These are phyloP conservation scores for Hapsidospora chrysogenum DNA, from an alignment of 495 filamentous ascomycete genomes.

Conservation along the genomic window DNA sequence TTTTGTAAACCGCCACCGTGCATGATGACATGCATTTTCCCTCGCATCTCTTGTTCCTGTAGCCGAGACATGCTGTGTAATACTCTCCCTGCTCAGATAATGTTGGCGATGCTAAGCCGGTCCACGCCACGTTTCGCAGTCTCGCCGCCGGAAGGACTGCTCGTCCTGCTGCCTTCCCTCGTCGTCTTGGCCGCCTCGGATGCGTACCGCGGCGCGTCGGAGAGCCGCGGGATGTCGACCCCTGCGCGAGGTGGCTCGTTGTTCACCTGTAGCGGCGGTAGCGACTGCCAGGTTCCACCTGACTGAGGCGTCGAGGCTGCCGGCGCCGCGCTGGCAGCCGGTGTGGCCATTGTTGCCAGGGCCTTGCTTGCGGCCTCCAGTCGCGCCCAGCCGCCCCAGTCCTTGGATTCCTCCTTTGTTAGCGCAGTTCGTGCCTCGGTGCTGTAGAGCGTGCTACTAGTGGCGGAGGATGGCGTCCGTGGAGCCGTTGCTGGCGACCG, in stretches of 20 bases:
- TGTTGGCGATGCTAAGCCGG: constrained; percentile 68
- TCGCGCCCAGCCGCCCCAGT: constrained; percentile 39
- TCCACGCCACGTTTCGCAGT: constrained; percentile 26
- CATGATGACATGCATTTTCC: too few relatives aligned
- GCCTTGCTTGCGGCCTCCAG: constrained; percentile 21
- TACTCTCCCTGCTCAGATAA: constrained; percentile 45
- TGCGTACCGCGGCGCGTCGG: background rate
- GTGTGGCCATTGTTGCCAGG: constrained; percentile 11
- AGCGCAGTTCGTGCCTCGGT: constrained; percentile 16
- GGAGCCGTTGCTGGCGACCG: background rate
- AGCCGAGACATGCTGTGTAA: too few relatives aligned
- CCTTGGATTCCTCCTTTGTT: constrained; percentile 29
- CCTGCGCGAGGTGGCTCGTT: background rate
- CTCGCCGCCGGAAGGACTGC: constrained; percentile 15
- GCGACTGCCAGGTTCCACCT: background rate
- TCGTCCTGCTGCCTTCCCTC: constrained; percentile 18
- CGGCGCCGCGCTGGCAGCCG: constrained; percentile 7
- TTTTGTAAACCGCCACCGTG: too few relatives aligned
- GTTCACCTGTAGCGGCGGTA: constrained; percentile 1
- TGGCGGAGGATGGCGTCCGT: constrained; percentile 5
- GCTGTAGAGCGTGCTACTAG: constrained; percentile 8
- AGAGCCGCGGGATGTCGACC: background rate
- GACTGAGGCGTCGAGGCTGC: constrained; percentile 2
- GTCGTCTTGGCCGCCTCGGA: constrained; percentile 11
- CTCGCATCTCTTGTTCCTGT: too few relatives aligned